A percentile compares a stretch with the other conserved stretches of the same genome.
Evolutionary conservation across 352 stramenopile genomes (phyloP).

Genomic region (Globisporangium barbulae): DNA sequence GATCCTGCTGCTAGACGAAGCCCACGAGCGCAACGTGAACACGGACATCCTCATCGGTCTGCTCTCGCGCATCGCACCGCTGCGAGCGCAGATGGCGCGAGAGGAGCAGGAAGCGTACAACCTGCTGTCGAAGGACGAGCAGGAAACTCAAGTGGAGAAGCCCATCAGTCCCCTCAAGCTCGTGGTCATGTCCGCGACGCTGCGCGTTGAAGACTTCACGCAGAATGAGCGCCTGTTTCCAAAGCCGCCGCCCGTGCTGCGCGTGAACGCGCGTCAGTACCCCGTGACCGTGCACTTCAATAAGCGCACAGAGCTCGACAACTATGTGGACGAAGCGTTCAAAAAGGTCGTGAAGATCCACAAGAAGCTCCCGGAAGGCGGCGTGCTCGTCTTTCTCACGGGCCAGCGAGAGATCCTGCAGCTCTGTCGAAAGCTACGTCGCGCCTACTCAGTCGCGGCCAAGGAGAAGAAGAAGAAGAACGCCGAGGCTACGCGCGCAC

Average conservation of each 20-base stretch:
- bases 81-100: slow-evolving; percentile 87
- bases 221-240: slow-evolving; percentile 94
- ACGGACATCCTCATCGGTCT: slow-evolving; percentile 97
- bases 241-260: slow-evolving; percentile 89
- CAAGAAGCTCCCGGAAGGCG: slow-evolving; percentile 94
- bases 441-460: slow-evolving; percentile 37
- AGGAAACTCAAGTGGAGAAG: slow-evolving; percentile 26
- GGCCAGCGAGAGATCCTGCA: slow-evolving; percentile 95
- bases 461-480: slow-evolving; percentile 41
- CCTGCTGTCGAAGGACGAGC: slow-evolving; percentile 38
- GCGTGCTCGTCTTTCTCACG: slow-evolving; percentile 98
- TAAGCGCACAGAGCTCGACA: slow-evolving; percentile 96
- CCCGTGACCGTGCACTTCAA: slow-evolving; percentile 98
- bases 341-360: slow-evolving; percentile 98
- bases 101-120: slow-evolving; percentile 61
- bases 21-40: slow-evolving; percentile 96
- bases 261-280: slow-evolving; percentile 93
- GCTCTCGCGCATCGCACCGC: slow-evolving; percentile 91
- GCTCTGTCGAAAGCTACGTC: slow-evolving; percentile 74
- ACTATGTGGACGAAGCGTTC: slow-evolving; percentile 96
- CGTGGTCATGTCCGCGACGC: slow-evolving; percentile 98
- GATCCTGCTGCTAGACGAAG: slow-evolving; percentile 92
- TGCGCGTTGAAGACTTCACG: slow-evolving; percentile 97
- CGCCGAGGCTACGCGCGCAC: slow-evolving; percentile 15
- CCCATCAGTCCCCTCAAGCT: slow-evolving; percentile 80